Evolutionary conservation across 2,329 filamentous ascomycete genomes (phyloP).

Genomic region (Apiospora saccharicola): DNA sequence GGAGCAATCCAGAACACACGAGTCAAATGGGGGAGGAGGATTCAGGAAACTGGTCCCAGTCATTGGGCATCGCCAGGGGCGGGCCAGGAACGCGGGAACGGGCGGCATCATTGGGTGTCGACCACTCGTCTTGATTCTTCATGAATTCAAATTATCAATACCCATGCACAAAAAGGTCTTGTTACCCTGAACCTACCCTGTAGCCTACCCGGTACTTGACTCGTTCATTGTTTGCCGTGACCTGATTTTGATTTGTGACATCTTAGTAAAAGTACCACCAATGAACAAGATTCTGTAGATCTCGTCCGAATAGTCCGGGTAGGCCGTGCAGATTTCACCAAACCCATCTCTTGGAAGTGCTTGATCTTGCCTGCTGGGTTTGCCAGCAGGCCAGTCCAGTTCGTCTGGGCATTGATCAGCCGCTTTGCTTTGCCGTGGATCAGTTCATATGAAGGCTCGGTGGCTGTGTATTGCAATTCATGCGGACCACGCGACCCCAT

Average conservation of each 20-base stretch:
- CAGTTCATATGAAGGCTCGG: not conserved
- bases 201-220: too few species aligned
- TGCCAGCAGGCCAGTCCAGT: not conserved
- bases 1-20: constrained; percentile 12
- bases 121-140: constrained; percentile 10
- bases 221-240: not conserved
- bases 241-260: not conserved
- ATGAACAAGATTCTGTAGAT: not conserved
- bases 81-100: constrained; percentile 11
- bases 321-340: not conserved
- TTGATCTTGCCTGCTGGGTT: not conserved
- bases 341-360: not conserved
- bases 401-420: constrained; percentile 10
- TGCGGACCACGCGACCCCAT: not conserved
- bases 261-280: not conserved
- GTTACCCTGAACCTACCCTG: too few species aligned
- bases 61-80: constrained; percentile 17
- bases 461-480: not conserved
- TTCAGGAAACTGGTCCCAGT: constrained; percentile 15
- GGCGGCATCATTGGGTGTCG: constrained; percentile 16
- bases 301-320: not conserved
- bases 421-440: not conserved
- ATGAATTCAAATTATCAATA: constrained; percentile 16
- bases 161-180: not conserved
- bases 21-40: not conserved